Conservation (phyloP, 2,329 filamentous ascomycete species). For the Phyllosticta paracitricarpa region DNA sequence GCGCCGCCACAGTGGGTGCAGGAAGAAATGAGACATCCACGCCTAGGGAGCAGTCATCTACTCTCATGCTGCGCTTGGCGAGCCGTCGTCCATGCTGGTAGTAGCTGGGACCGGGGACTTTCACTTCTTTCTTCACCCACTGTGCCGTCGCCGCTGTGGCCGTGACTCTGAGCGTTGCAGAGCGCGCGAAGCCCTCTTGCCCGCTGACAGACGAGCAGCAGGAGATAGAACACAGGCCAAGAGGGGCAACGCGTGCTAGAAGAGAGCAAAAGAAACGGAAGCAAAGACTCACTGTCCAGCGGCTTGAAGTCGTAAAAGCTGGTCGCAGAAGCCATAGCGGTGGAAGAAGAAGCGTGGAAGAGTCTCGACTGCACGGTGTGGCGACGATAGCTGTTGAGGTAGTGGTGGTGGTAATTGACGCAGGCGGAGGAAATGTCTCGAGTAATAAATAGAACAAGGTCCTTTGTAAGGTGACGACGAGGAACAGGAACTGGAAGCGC, state of each 20-base stretch:
- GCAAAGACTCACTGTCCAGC: constrained; percentile 56
- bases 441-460: too few relatives aligned
- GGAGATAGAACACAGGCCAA: too few relatives aligned
- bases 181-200: neutral
- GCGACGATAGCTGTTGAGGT: neutral
- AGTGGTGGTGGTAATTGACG: neutral
- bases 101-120: too few relatives aligned
- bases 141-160: neutral
- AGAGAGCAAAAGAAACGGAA: neutral
- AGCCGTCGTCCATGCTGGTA: too few relatives aligned
- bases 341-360: neutral
- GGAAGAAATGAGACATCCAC: too few relatives aligned
- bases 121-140: too few relatives aligned
- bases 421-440: neutral
- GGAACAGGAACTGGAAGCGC: neutral
- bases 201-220: neutral
- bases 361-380: neutral
- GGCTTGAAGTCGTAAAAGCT: constrained; percentile 78
- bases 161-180: neutral
- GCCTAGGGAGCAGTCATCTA: too few relatives aligned
- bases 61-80: too few relatives aligned
- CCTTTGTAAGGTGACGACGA: too few relatives aligned
- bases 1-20: too few relatives aligned
- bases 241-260: neutral
- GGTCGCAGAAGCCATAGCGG: constrained; percentile 56